A percentile compares a stretch with the other conserved stretches of the same genome.
These are phyloP conservation scores for Lindgomyces ingoldianus DNA, from an alignment of 495 filamentous ascomycete species.

Conservation along the genomic window DNA sequence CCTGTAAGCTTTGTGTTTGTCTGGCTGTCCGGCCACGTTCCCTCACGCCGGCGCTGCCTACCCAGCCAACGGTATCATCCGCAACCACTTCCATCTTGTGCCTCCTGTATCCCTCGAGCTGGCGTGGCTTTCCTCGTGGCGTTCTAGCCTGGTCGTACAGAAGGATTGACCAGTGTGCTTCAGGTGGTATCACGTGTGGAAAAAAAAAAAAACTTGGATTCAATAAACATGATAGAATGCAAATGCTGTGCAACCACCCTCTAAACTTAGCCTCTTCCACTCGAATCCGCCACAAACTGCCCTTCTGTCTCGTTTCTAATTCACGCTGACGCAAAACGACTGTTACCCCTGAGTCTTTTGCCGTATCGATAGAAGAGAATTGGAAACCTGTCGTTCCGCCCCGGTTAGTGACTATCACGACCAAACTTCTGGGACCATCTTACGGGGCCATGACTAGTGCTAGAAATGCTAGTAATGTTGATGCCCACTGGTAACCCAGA, in stretches of 20 bases:
- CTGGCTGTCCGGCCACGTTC: constrained; percentile 18
- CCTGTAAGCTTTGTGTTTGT: neutral
- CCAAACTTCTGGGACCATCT: constrained; percentile 26
- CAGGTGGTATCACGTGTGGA: constrained; percentile 35
- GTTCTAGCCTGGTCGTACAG: constrained; percentile 17
- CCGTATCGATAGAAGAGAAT: constrained; percentile 50
- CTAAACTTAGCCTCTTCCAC: constrained; percentile 29
- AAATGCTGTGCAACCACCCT: constrained; percentile 34
- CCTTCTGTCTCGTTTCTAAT: neutral
- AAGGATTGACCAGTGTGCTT: constrained; percentile 22
- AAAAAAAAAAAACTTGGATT: constrained; percentile 19
- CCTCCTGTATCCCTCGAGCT: constrained; percentile 25
- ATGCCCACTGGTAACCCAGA: constrained; percentile 50
- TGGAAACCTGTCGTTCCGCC: constrained; percentile 38
- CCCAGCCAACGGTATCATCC: constrained; percentile 21
- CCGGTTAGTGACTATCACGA: constrained; percentile 26
- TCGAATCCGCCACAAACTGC: constrained; percentile 29
- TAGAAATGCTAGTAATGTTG: constrained; percentile 48
- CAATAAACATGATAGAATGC: constrained; percentile 35
- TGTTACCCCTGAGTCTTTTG: constrained; percentile 45
- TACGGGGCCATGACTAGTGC: constrained; percentile 50
- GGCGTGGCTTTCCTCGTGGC: constrained; percentile 37
- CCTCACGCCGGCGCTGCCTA: constrained; percentile 8
- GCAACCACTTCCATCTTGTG: constrained; percentile 11
- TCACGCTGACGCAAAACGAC: constrained; percentile 44